phyloP scores from a whole-genome alignment of 345 rosid genomes.

The Heritiera fomes region DNA sequence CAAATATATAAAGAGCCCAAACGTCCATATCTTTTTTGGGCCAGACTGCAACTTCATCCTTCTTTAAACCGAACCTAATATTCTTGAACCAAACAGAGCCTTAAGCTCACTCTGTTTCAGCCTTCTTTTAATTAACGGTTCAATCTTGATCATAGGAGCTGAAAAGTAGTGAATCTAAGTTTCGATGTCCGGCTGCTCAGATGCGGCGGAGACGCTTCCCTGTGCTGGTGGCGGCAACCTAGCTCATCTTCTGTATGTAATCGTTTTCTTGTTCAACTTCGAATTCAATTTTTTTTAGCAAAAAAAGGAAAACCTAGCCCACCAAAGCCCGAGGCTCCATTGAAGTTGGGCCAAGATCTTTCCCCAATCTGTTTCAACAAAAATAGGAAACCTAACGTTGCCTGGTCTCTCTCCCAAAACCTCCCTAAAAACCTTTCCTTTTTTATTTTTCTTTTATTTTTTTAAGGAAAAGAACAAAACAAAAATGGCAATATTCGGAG shows the following conservation, averaged over 20 bases:
- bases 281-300: too few relatives aligned
- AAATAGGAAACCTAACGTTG: too few relatives aligned
- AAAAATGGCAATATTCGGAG: constrained; percentile 38
- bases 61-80: background rate
- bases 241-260: constrained; percentile 48
- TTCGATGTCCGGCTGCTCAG: constrained; percentile 22
- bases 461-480: background rate
- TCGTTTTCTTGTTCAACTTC: background rate
- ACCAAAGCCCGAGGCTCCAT: too few relatives aligned
- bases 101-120: background rate
- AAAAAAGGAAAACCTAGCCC: too few relatives aligned
- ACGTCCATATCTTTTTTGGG: too few relatives aligned
- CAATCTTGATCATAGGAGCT: background rate
- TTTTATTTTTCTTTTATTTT: background rate
- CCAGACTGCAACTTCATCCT: background rate
- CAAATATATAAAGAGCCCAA: background rate
- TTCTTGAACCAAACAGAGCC: background rate
- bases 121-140: background rate
- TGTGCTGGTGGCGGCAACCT: constrained; percentile 59
- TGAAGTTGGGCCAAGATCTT: too few relatives aligned
- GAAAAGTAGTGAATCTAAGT: background rate
- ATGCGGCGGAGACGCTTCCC: constrained; percentile 38
- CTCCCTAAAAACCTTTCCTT: background rate
- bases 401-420: background rate
- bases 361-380: too few relatives aligned